phyloP scores from a whole-genome alignment of 495 filamentous ascomycete genomes.

The Hypoxylon subgilvum region DNA sequence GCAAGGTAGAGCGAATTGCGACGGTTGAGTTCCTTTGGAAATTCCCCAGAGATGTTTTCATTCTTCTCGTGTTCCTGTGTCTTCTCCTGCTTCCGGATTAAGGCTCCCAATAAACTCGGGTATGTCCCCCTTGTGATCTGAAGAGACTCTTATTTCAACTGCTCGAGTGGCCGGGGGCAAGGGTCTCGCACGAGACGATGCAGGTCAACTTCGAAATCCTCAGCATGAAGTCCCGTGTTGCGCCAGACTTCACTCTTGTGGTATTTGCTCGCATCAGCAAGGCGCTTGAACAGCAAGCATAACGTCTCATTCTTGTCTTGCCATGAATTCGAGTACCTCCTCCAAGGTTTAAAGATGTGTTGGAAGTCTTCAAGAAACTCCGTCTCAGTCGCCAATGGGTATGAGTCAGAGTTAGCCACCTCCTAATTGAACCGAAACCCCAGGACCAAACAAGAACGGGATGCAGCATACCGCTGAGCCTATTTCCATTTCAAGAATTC shows the following conservation, averaged over 20 bases:
- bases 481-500: too few species aligned
- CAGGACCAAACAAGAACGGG: too few species aligned
- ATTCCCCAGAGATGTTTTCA: too few species aligned
- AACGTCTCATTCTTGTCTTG: neutral
- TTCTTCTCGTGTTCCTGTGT: too few species aligned
- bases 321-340: conserved; percentile 14
- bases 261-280: neutral
- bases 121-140: neutral
- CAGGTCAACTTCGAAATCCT: neutral
- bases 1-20: too few species aligned
- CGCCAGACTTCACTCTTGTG: conserved; percentile 6
- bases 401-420: too few species aligned
- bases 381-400: too few species aligned
- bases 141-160: neutral
- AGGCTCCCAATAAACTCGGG: conserved; percentile 1
- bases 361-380: conserved; percentile 6
- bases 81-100: too few species aligned
- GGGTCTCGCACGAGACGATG: conserved; percentile 17
- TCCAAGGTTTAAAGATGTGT: neutral
- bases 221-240: neutral
- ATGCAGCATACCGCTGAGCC: too few species aligned
- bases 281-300: conserved; percentile 10
- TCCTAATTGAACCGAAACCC: too few species aligned
- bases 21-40: too few species aligned
- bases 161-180: neutral